Percentiles rank a stretch among this genome's conserved stretches.
These are phyloP conservation scores for Hemerocallis citrina DNA, from an alignment of 106 monocot genomes.

Conservation along the genomic window DNA sequence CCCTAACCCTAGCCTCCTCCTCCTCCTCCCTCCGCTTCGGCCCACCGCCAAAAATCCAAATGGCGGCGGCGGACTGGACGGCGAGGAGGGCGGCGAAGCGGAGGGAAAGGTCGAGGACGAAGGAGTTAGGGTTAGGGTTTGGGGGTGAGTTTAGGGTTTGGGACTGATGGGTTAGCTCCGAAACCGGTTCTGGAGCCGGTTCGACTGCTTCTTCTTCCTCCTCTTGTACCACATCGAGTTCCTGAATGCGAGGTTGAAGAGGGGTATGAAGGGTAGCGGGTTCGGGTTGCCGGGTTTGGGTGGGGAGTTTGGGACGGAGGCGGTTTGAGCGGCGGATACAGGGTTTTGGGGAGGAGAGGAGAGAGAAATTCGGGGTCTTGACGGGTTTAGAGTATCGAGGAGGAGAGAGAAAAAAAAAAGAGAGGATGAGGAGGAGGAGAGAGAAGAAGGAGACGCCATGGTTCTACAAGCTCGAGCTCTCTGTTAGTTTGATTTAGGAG, in stretches of 20 bases:
- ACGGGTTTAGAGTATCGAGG: not conserved
- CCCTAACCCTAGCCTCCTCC: not conserved
- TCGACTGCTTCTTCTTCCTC: not conserved
- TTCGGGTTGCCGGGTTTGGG: not conserved
- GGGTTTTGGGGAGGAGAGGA: slow-evolving; percentile 11
- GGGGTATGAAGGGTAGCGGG: not conserved
- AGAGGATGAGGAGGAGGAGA: not conserved
- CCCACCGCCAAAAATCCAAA: slow-evolving; percentile 16
- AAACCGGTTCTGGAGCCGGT: not conserved
- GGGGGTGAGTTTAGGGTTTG: not conserved
- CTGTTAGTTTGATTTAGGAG: too few relatives aligned
- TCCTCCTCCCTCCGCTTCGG: not conserved
- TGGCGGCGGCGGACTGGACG: slow-evolving; percentile 21
- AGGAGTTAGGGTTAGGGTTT: not conserved
- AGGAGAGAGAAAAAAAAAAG: not conserved
- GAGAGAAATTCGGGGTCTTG: not conserved
- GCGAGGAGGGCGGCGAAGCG: slow-evolving; percentile 22
- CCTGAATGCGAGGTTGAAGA: too few relatives aligned
- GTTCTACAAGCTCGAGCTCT: too few relatives aligned
- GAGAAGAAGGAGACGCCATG: too few relatives aligned
- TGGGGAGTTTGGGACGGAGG: slow-evolving; percentile 31
- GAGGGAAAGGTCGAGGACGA: slow-evolving; percentile 13
- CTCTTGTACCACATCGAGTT: not conserved
- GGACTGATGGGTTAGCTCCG: not conserved
- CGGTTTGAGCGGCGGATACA: slow-evolving; percentile 20